These are phyloP conservation scores for Ambrosia trifida DNA, from an alignment of 129 eudicot genomes.

Conservation along the genomic window DNA sequence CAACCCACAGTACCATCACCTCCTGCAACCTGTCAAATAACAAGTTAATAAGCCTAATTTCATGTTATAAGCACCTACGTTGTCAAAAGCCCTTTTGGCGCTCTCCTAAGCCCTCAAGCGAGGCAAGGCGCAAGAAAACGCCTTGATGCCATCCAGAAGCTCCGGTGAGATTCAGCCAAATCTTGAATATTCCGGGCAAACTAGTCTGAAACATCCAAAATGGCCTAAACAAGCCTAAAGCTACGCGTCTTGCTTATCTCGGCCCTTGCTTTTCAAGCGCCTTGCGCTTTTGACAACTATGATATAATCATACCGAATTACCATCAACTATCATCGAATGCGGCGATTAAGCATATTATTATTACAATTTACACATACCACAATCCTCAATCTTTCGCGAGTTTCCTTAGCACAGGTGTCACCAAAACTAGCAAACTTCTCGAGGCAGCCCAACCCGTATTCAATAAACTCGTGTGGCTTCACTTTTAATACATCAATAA, in stretches of 20 bases:
- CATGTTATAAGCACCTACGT: neutral
- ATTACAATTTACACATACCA: slow-evolving; percentile 49
- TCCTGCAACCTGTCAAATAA: slow-evolving; percentile 83
- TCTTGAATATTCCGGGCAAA: too few relatives aligned
- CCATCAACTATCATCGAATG: neutral
- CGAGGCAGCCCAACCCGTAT: slow-evolving; percentile 84
- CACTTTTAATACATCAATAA: slow-evolving; percentile 66
- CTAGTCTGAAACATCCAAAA: too few relatives aligned
- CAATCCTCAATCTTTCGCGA: slow-evolving; percentile 77
- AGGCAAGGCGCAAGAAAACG: too few relatives aligned
- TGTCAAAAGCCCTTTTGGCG: too few relatives aligned
- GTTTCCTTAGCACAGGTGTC: slow-evolving; percentile 77
- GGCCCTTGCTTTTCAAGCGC: too few relatives aligned
- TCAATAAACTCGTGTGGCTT: slow-evolving; percentile 84
- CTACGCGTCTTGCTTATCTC: too few relatives aligned
- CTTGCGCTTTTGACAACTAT: too few relatives aligned
- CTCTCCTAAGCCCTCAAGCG: too few relatives aligned
- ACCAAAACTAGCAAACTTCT: slow-evolving; percentile 74
- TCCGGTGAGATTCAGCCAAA: too few relatives aligned
- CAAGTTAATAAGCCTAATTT: slow-evolving; percentile 1
- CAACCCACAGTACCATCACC: slow-evolving; percentile 99
- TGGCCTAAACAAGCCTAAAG: too few relatives aligned
- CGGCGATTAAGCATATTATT: neutral
- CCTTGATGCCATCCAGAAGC: too few relatives aligned
- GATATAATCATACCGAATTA: neutral